Conservation (phyloP, 352 stramenopile species). For the Globisporangium carolinianum region DNA sequence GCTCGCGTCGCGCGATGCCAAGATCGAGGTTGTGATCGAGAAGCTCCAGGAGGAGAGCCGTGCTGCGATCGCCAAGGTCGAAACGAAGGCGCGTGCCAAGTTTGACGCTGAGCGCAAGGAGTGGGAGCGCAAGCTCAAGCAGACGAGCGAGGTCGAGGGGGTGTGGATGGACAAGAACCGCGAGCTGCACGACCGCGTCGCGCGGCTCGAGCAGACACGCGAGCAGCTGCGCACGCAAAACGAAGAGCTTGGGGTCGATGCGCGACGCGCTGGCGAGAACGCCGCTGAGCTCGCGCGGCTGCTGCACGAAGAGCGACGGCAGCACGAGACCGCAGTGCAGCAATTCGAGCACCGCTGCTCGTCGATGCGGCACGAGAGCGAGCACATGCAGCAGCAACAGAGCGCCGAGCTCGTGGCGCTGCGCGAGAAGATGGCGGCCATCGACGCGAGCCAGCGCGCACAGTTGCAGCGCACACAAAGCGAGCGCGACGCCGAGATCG, state of each 20-base stretch:
- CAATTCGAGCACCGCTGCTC: constrained; percentile 41
- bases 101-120: constrained; percentile 57
- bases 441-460: constrained; percentile 33
- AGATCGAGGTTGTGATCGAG: constrained; percentile 78
- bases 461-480: constrained; percentile 34
- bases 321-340: constrained; percentile 30
- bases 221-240: constrained; percentile 45
- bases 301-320: constrained; percentile 52
- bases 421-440: constrained; percentile 32
- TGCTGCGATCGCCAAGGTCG: constrained; percentile 39
- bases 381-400: constrained; percentile 37
- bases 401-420: constrained; percentile 31
- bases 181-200: constrained; percentile 63
- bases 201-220: constrained; percentile 34
- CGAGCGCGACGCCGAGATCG: constrained; percentile 54
- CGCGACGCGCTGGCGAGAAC: constrained; percentile 41
- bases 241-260: constrained; percentile 33
- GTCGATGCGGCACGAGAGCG: constrained; percentile 31
- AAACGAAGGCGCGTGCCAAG: constrained; percentile 38
- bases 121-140: constrained; percentile 65
- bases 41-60: constrained; percentile 71
- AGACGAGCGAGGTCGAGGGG: constrained; percentile 66
- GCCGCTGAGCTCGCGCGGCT: constrained; percentile 37
- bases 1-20: constrained; percentile 61
- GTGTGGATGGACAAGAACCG: constrained; percentile 86